Base-by-base conservation (phyloP, 352 stramenopile species). In the Globisporangium canariense region DNA sequence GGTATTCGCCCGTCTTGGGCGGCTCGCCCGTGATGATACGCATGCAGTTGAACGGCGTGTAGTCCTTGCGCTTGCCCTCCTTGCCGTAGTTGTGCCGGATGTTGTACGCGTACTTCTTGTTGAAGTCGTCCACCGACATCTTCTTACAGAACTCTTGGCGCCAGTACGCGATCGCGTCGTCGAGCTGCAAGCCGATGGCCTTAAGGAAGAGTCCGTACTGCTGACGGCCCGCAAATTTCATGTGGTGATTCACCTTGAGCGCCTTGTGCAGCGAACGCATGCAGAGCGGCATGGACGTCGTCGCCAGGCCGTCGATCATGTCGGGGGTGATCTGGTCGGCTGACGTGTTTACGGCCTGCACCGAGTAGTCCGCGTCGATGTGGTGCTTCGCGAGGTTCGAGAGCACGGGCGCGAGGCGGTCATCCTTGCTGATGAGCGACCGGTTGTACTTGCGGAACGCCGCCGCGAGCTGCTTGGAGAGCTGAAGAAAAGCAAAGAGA, bases 161-260 rank as follows among this genome's bases (percentile, higher is more conserved):
- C 87, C 98, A 99, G 75, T 98, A 99, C 10, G 86, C 71, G 47
- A 99, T 87, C 11, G 97, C 96, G 70, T 99, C 96, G 59, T 99
- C 97, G 57, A 99, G 78, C 20, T 90, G 83, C 64, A 99, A 81
- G 0, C 97, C 97, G 36, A 96, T 96, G 40, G 96, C 97, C 75
- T 99, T 99, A 32, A 99, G 85, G 78, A 99, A 99, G 7, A 99
- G 86, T 11, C 97, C 96, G 74, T 98, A 99, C 72, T 99, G 97
- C 72, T 99, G 81, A 36, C 98, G 86, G 14, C 96, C 98, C 52
- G 86, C 91, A 75, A 99, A 97, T 73, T 98, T 98, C 25, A 99
- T 75, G 66, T 99, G 97, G 71, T 98, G 91, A 60, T 99, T 96
- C 34, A 89, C 76, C 66, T 98, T 95, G 6, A 99, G 73, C 41